phyloP scores from a whole-genome alignment of 495 filamentous ascomycete genomes.

The Talaromyces nanjingensis region DNA sequence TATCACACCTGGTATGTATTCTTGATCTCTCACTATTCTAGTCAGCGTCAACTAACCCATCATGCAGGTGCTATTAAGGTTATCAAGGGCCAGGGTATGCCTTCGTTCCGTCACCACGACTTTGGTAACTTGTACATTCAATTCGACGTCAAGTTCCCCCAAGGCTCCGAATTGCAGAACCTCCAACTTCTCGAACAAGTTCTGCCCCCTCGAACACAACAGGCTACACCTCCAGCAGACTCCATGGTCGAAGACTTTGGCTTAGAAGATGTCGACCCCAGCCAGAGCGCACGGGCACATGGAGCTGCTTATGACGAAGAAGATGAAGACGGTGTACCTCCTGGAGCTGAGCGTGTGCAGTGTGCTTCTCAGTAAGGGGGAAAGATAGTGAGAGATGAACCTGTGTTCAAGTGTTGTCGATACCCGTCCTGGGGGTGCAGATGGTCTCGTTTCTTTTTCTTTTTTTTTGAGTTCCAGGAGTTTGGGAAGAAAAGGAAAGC shows the following conservation, averaged over 20 bases:
- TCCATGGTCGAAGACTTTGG: conserved; percentile 83
- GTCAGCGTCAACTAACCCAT: conserved; percentile 14
- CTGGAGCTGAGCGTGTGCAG: conserved; percentile 87
- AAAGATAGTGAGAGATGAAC: neutral
- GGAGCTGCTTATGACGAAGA: conserved; percentile 80
- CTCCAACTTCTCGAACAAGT: conserved; percentile 66
- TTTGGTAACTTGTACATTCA: conserved; percentile 95
- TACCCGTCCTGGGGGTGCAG: neutral
- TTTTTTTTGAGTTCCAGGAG: neutral
- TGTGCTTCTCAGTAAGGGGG: conserved; percentile 85
- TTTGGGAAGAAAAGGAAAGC: neutral
- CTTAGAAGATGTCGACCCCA: conserved; percentile 76
- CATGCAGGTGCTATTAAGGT: conserved; percentile 80
- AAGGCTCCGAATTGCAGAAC: conserved; percentile 45
- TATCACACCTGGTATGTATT: conserved; percentile 77
- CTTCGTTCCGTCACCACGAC: conserved; percentile 91
- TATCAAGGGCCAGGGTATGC: conserved; percentile 97
- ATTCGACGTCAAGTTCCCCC: conserved; percentile 95
- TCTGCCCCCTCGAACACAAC: conserved; percentile 62
- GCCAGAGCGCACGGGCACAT: conserved; percentile 58
- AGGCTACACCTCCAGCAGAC: conserved; percentile 60
- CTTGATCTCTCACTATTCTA: neutral
- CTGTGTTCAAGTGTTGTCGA: neutral
- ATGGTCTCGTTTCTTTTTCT: neutral
- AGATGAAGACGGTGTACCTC: conserved; percentile 62